Evolutionary conservation across 441 rosid genomes (phyloP), one percentile per base, ranked within the genome.

Genomic region (Brassica hybrid): DNA sequence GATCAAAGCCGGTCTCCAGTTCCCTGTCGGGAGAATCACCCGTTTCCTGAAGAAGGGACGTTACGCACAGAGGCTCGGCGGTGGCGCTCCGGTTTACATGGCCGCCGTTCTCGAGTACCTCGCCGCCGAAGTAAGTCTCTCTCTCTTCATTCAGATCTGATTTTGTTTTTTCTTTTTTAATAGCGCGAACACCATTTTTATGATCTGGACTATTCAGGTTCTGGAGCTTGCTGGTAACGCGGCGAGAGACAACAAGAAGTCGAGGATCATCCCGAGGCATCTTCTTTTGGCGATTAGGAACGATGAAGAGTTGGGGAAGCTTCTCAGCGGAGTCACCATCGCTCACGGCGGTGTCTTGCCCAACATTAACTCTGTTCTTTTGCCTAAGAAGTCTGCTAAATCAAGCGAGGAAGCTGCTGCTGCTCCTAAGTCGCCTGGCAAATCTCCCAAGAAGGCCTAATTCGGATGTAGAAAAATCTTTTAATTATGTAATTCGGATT

Each of bases 201-300:
- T 77, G 18, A 56, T 0, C 0, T 11, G 7, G 1, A 17, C 2
- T 17, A 3, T 59, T 23, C 19, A 86, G 90, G 90, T 88, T 32
- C 45, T 88, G 66, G 92, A 88, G 69, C 83, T 88, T 81, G 92
- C 92, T 6, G 92, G 92, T 2, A 88, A 88, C 8, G 92, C 92
- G 0, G 92, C 90, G 3, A 86, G 90, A 34, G 92, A 88, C 38
- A 88, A 88, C 85, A 88, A 88, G 87, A 88, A 88, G 65, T 77
- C 77, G 3, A 80, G 90, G 17, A 88, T 88, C 65, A 84, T 84
- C 5, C 92, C 92, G 3, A 85, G 90, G 71, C 92, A 88, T 57
- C 81, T 88, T 14, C 84, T 85, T 1, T 73, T 88, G 6, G 92
- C 92, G 0, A 83, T 88, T 1, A 85, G 90, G 82, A 88, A 88